Conservation (phyloP, 805 yeast species). For the Groenewaldozyma tartarivorans region DNA sequence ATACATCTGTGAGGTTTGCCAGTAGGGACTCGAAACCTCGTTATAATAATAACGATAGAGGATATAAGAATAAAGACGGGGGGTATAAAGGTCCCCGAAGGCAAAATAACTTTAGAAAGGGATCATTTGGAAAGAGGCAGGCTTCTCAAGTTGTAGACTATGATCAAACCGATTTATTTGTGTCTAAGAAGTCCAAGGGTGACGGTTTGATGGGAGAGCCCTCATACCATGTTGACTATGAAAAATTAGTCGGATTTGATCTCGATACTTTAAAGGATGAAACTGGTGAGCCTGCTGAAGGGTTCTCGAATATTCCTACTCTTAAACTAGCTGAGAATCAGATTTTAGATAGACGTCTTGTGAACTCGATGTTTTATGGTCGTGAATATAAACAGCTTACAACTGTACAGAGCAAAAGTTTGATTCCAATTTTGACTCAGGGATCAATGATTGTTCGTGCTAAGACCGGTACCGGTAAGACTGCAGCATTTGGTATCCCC, state of each 20-base stretch:
- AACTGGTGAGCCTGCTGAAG: conserved; percentile 8
- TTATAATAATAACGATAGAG: not conserved
- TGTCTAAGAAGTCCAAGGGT: conserved; percentile 15
- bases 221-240: conserved; percentile 21
- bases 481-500: conserved; percentile 82
- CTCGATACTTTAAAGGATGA: conserved; percentile 15
- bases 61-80: not conserved
- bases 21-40: conserved; percentile 1
- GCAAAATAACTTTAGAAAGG: not conserved
- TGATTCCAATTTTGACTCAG: conserved; percentile 62
- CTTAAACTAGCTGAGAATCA: conserved; percentile 18
- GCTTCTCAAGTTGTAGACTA: conserved; percentile 1
- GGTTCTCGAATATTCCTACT: conserved; percentile 22
- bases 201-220: conserved; percentile 25
- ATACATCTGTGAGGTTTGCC: not conserved
- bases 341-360: conserved; percentile 23
- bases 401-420: conserved; percentile 30
- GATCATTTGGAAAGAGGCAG: conserved; percentile 1
- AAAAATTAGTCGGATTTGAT: too few species aligned
- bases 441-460: conserved; percentile 77
- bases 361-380: conserved; percentile 25
- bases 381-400: conserved; percentile 25
- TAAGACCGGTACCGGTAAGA: conserved; percentile 93
- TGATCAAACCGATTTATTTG: conserved; percentile 6
- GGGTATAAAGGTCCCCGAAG: conserved; percentile 2